Evolutionary conservation across 2,329 filamentous ascomycete genomes (phyloP).

Genomic region (Paraphoma sp.): DNA sequence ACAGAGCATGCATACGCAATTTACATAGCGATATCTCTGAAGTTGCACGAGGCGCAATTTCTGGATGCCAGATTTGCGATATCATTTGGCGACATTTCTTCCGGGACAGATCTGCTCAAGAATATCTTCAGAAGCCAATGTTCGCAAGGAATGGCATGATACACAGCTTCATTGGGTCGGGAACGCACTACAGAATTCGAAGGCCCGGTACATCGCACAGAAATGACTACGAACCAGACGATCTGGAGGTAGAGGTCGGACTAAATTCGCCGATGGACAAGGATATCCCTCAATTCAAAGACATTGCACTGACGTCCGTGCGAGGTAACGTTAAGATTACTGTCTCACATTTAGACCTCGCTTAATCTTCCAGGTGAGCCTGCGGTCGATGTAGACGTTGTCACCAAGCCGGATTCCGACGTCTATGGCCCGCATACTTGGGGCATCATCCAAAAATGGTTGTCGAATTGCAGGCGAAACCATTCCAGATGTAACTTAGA

Average conservation of each 20-base stretch:
- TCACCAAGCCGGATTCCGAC: not conserved
- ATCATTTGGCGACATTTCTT: not conserved
- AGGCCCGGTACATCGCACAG: not conserved
- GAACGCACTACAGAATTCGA: not conserved
- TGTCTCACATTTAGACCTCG: too few relatives aligned
- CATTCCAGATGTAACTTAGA: not conserved
- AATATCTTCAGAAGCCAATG: not conserved
- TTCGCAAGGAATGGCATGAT: not conserved
- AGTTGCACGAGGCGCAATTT: not conserved
- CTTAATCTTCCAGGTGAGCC: not conserved
- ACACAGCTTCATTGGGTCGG: not conserved
- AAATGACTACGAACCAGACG: not conserved
- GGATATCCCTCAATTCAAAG: not conserved
- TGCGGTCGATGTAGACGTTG: not conserved
- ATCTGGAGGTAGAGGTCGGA: not conserved
- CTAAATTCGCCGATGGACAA: not conserved
- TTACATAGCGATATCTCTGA: not conserved
- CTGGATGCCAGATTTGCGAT: not conserved
- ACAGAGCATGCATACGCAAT: not conserved
- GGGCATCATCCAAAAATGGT: not conserved
- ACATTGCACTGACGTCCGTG: not conserved
- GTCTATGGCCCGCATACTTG: not conserved
- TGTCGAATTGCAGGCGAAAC: not conserved
- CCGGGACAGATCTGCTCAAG: not conserved
- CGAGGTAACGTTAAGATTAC: not conserved